Evolutionary conservation across 2,329 filamentous ascomycete genomes (phyloP).

Genomic region (Trichoderma sp.): DNA sequence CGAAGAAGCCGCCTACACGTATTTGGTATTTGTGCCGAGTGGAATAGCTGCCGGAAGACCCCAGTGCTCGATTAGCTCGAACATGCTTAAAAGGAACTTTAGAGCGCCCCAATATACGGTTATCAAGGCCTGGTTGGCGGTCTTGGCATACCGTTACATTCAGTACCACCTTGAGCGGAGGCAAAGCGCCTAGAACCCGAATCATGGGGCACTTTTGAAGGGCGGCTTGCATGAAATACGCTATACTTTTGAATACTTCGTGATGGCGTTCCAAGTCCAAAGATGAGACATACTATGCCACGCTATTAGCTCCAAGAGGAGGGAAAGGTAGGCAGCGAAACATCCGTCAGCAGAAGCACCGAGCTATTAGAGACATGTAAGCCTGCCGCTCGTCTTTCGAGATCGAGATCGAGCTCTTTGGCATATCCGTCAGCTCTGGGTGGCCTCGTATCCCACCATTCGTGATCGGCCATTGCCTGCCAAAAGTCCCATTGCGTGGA

Average conservation of each 20-base stretch:
- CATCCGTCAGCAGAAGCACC: background rate
- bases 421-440: background rate
- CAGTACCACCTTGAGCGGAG: constrained; percentile 3
- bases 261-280: background rate
- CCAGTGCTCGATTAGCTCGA: constrained; percentile 1
- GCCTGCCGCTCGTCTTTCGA: background rate
- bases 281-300: background rate
- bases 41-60: background rate
- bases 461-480: background rate
- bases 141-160: constrained; percentile 13
- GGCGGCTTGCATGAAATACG: background rate
- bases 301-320: background rate
- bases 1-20: background rate
- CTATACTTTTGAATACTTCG: background rate
- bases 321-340: background rate
- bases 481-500: constrained; percentile 18
- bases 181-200: background rate
- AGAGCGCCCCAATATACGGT: constrained; percentile 1
- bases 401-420: background rate
- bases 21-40: background rate
- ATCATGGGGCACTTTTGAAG: background rate
- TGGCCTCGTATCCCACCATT: background rate
- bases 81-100: constrained; percentile 23
- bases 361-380: background rate
- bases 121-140: constrained; percentile 1